Percentiles rank a stretch among this genome's conserved stretches.
Evolutionary conservation across 768 basidiomycete genomes (phyloP).

Genomic region (Pholiota conissans): DNA sequence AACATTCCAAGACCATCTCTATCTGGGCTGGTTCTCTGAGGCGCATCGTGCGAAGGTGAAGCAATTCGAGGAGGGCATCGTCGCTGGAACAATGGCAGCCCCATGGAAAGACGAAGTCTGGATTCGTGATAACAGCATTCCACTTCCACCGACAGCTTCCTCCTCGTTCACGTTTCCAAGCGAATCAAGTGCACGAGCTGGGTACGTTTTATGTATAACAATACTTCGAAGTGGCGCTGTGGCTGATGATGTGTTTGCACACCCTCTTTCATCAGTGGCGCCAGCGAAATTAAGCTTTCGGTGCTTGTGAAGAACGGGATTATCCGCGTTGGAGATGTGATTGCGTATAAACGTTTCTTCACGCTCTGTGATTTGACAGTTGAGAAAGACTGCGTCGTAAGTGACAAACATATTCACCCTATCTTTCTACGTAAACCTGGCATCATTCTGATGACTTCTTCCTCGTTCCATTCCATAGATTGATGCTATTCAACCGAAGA

Average conservation of each 20-base stretch:
- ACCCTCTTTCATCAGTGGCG: constrained; percentile 31
- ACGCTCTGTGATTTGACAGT: constrained; percentile 34
- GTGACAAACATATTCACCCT: constrained; percentile 11
- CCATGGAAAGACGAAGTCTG: constrained; percentile 68
- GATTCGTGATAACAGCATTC: constrained; percentile 40
- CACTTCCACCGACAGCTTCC: constrained; percentile 9
- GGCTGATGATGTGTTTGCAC: not conserved
- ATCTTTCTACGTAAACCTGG: not conserved
- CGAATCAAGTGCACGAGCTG: constrained; percentile 13
- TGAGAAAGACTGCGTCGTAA: constrained; percentile 57
- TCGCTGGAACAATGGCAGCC: constrained; percentile 46
- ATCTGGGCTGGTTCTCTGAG: constrained; percentile 48
- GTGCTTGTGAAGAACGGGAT: constrained; percentile 45
- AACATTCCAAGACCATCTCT: constrained; percentile 64
- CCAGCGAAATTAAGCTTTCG: constrained; percentile 41
- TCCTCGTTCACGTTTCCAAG: constrained; percentile 13
- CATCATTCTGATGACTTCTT: not conserved
- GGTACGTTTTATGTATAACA: constrained; percentile 25
- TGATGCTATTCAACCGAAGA: constrained; percentile 41
- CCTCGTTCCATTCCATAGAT: constrained; percentile 32
- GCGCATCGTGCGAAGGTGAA: constrained; percentile 40
- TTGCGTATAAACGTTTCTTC: constrained; percentile 55
- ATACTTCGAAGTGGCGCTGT: not conserved
- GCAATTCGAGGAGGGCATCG: constrained; percentile 43
- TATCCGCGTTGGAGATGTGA: constrained; percentile 51